phyloP scores from a whole-genome alignment of 805 yeast genomes.

The Metschnikowia lachancei region DNA sequence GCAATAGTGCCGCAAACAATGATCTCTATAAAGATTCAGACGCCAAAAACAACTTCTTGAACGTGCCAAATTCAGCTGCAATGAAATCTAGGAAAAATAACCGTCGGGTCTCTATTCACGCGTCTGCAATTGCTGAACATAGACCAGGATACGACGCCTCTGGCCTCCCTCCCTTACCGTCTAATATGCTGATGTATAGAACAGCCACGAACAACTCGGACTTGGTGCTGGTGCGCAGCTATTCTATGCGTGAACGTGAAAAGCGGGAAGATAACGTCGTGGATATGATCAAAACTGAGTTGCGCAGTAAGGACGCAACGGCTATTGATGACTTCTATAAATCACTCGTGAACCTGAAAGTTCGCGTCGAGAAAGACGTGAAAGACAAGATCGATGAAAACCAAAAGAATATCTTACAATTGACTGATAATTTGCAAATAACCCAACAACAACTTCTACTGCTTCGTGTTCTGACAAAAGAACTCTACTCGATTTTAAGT shows the following conservation, averaged over 20 bases:
- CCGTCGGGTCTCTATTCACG: constrained; percentile 22
- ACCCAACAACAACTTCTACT: constrained; percentile 63
- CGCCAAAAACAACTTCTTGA: constrained; percentile 1
- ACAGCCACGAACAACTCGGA: constrained; percentile 17
- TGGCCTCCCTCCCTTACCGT: constrained; percentile 18
- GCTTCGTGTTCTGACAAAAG: constrained; percentile 58
- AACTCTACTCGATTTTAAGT: constrained; percentile 56
- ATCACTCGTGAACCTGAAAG: constrained; percentile 47
- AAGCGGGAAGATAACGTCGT: constrained; percentile 15
- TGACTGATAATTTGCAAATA: constrained; percentile 57
- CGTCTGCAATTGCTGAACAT: constrained; percentile 16
- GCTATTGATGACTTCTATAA: constrained; percentile 70
- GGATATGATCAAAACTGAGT: constrained; percentile 30
- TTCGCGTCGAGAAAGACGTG: constrained; percentile 53
- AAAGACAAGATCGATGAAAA: constrained; percentile 60
- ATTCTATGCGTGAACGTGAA: constrained; percentile 12
- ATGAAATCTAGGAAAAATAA: constrained; percentile 11
- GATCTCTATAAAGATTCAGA: background rate
- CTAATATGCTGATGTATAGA: constrained; percentile 20
- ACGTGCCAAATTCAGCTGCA: constrained; percentile 13
- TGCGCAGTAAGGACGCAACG: constrained; percentile 65
- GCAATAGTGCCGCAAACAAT: background rate
- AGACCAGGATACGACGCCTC: constrained; percentile 7
- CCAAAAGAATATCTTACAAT: constrained; percentile 56
- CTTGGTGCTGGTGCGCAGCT: constrained; percentile 13